Evolutionary conservation across 1,139 yeast species (phyloP).

Genomic region (Yamadazyma triangularis): DNA sequence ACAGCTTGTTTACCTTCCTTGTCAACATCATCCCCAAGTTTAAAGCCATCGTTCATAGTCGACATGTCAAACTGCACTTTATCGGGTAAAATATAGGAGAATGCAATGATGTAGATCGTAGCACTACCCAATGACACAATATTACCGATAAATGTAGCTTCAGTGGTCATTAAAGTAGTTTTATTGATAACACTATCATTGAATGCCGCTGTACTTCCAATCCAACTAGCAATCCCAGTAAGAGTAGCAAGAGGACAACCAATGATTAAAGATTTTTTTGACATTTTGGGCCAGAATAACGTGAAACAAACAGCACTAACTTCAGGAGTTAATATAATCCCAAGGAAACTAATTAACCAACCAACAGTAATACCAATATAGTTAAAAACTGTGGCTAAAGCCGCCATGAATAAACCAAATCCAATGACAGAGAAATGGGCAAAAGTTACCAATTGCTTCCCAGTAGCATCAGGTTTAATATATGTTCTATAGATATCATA

Average conservation of each 20-base stretch:
- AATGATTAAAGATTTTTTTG: slow-evolving; percentile 33
- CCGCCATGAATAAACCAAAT: slow-evolving; percentile 26
- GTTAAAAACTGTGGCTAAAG: slow-evolving; percentile 25
- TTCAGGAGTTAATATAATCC: slow-evolving; percentile 30
- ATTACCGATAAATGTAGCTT: slow-evolving; percentile 33
- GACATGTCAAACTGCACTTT: slow-evolving; percentile 1
- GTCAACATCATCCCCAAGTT: slow-evolving; percentile 28
- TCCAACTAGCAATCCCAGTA: slow-evolving; percentile 46
- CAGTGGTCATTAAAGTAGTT: slow-evolving; percentile 20
- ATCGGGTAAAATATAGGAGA: slow-evolving; percentile 24
- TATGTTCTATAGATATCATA: slow-evolving; percentile 33
- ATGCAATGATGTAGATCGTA: slow-evolving; percentile 1
- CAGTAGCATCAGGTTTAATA: slow-evolving; percentile 29
- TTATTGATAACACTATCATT: slow-evolving; percentile 18
- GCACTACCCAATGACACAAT: slow-evolving; percentile 13
- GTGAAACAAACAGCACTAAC: slow-evolving; percentile 30
- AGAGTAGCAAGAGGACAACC: slow-evolving; percentile 47
- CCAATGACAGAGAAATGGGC: slow-evolving; percentile 24
- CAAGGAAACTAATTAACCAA: slow-evolving; percentile 29
- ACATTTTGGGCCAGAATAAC: slow-evolving; percentile 47
- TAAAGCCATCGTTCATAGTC: slow-evolving; percentile 6
- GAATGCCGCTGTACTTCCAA: slow-evolving; percentile 22
- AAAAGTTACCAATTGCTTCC: slow-evolving; percentile 24
- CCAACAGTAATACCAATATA: slow-evolving; percentile 25
- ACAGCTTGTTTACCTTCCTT: slow-evolving; percentile 21